Base-by-base conservation (phyloP, 2,329 filamentous ascomycete genomes). In the Diatrype stigma region DNA sequence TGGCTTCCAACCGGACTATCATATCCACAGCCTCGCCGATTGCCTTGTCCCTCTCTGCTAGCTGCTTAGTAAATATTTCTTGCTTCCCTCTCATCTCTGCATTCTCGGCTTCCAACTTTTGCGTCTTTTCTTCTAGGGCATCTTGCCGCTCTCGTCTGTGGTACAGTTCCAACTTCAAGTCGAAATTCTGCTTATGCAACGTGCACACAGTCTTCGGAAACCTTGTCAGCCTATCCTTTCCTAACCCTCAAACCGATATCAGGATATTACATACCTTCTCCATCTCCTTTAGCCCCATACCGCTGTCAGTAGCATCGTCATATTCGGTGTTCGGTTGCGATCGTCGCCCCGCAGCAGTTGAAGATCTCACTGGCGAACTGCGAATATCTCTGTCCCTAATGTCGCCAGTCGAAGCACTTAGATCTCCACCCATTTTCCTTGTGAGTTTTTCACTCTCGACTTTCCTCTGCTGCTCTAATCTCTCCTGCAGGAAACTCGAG, bases 111-210 rank as follows among this genome's bases (percentile, higher is more conserved):
- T 83, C 79, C 17, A 88, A 69, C 4, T 65, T 66, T 35, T 82
- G 77, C n/a, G 85, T 59, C 38, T 76, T 73, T 32, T 78, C 73
- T 61, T 89, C 84, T 32, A 89, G 61, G 21, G 71, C 71, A 8
- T 74, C 75, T 60, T 87, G 84, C 48, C 79, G 77, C 67, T 90
- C 81, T 26, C 86, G 77, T 6, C 85, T 78, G 62, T 90, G 85
- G 58, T 80, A 88, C 1, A 90, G 68, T 63, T 90, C 86, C 30
- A 90, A 73, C 66, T 90, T 90, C 40, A 90, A 74, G 57, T 89
- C 86, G 58, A 90, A 90, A 61, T 90, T 90, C 68, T 89, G 82
- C 63, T 90, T 90, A 65, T 86, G 83, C 21, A 90, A 69, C 1
- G 75, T 84, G 4, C 86, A 87, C 48, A 89, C 70, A 49, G 84